phyloP scores from a whole-genome alignment of 164 flowering plant species.

The Echeveria elegans region DNA sequence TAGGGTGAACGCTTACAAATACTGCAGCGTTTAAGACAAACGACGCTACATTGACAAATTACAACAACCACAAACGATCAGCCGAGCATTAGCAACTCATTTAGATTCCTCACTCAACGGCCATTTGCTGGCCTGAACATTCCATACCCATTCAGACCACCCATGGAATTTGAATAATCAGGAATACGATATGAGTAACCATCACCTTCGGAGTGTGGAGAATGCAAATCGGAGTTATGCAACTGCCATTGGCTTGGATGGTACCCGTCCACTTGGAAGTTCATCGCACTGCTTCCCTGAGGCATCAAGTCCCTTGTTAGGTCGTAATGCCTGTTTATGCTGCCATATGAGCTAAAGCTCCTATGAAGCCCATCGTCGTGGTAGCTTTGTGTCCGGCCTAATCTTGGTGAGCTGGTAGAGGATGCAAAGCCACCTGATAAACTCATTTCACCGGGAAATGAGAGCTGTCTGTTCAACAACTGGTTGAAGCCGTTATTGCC shows the following conservation, averaged over 20 bases:
- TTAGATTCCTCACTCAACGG: slow-evolving; percentile 21
- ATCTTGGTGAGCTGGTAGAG: slow-evolving; percentile 39
- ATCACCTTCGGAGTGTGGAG: slow-evolving; percentile 34
- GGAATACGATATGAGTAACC: slow-evolving; percentile 39
- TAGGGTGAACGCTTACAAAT: too few species aligned
- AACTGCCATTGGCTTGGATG: slow-evolving; percentile 57
- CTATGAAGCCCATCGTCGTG: slow-evolving; percentile 43
- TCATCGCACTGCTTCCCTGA: slow-evolving; percentile 20
- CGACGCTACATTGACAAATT: too few species aligned
- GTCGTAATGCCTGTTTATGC: slow-evolving; percentile 8
- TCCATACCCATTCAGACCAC: slow-evolving; percentile 52
- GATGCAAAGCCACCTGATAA: slow-evolving; percentile 29
- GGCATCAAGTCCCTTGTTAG: background rate
- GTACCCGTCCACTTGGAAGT: slow-evolving; percentile 58
- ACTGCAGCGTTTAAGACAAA: too few species aligned
- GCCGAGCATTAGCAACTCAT: background rate
- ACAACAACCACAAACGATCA: background rate
- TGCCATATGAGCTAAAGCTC: slow-evolving; percentile 29
- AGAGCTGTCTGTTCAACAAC: slow-evolving; percentile 41
- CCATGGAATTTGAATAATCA: slow-evolving; percentile 8
- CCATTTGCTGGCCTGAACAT: slow-evolving; percentile 67
- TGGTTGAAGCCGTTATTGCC: slow-evolving; percentile 14
- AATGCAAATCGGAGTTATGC: slow-evolving; percentile 33
- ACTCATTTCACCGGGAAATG: slow-evolving; percentile 43
- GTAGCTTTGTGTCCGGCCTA: slow-evolving; percentile 49